Base-by-base conservation (phyloP, 2,329 filamentous ascomycete genomes). In the Remersonia thermophila region DNA sequence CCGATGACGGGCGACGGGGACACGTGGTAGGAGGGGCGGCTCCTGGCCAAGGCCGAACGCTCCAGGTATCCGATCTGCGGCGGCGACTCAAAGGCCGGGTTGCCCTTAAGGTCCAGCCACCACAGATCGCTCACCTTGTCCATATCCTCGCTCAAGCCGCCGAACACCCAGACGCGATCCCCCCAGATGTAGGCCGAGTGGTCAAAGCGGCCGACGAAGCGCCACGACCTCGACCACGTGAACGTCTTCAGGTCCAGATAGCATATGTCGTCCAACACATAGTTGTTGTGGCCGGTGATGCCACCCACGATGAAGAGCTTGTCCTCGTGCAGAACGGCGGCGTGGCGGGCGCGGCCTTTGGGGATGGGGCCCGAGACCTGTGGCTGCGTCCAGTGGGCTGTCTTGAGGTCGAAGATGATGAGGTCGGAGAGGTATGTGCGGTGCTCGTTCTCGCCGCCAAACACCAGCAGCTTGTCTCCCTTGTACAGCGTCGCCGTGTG, bases 371-470 rank as follows among this genome's bases (percentile, higher is more conserved):
- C 91, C 29, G 77, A 75, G 14, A 95, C 78, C 45, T 86, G 76
- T 10, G 91, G 91, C 50, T 94, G 86, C 6, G 84, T 93, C 91
- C 91, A 98, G 54, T 93, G 81, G 26, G 89, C 86, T 0, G 85
- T 91, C 55, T 87, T 83, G 39, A 98, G 74, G 55, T 98, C 87
- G 55, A 98, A 93, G 34, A 98, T 80, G 45, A 96, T 93, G 15
- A 98, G 75, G 56, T 98, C 91, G 32, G 87, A 93, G 10, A 98
- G 77, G 55, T 95, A 94, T 39, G 87, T 87, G 47, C 87, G 77
- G 54, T 96, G 91, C 57, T 98, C 91, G 59, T 98, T 98, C 63
- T 98, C 91, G 46, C 91, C 91, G 38, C 91, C 91, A 54, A 95
- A 98, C 2, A 98, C 86, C 2, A 98, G 71, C n/a, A 98, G 68